These are phyloP conservation scores for Metschnikowia shivogae DNA, from an alignment of 805 yeast genomes.

Conservation along the genomic window DNA sequence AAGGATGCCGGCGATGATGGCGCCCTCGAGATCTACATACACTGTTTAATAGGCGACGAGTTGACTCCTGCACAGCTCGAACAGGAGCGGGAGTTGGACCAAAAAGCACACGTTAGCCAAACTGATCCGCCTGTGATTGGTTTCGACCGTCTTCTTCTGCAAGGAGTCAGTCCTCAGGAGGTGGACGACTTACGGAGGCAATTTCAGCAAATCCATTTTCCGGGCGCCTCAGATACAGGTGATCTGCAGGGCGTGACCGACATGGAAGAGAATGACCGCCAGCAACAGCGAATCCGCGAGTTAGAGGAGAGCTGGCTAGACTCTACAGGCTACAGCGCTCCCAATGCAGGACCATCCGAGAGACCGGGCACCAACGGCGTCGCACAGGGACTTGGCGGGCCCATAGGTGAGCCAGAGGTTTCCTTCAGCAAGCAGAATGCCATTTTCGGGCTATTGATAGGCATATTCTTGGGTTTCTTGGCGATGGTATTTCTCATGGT, in stretches of 20 bases:
- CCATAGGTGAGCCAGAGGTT: background rate
- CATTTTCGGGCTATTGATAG: constrained; percentile 65
- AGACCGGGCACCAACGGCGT: constrained; percentile 18
- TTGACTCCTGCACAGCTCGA: constrained; percentile 51
- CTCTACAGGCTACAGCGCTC: constrained; percentile 38
- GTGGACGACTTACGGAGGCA: constrained; percentile 68
- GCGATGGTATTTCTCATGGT: constrained; percentile 56
- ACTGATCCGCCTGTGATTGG: constrained; percentile 73
- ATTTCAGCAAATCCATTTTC: constrained; percentile 65
- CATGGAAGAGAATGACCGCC: constrained; percentile 40
- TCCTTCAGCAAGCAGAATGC: constrained; percentile 52
- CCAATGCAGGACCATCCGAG: constrained; percentile 25
- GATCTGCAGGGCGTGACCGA: constrained; percentile 27
- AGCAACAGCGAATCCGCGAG: constrained; percentile 45
- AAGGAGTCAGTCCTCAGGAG: constrained; percentile 81
- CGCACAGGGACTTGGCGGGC: constrained; percentile 5
- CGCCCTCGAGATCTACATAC: constrained; percentile 50
- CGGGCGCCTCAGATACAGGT: constrained; percentile 22
- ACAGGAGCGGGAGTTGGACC: constrained; percentile 57
- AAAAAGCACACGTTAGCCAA: constrained; percentile 35
- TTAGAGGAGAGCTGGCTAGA: constrained; percentile 89
- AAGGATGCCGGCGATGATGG: constrained; percentile 9
- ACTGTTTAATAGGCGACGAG: constrained; percentile 73
- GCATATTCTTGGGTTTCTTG: constrained; percentile 71
- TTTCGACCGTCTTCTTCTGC: constrained; percentile 75